Percentiles rank a stretch among this genome's conserved stretches.
phyloP scores from a whole-genome alignment of 805 yeast genomes.

The Lipomyces kockii region DNA sequence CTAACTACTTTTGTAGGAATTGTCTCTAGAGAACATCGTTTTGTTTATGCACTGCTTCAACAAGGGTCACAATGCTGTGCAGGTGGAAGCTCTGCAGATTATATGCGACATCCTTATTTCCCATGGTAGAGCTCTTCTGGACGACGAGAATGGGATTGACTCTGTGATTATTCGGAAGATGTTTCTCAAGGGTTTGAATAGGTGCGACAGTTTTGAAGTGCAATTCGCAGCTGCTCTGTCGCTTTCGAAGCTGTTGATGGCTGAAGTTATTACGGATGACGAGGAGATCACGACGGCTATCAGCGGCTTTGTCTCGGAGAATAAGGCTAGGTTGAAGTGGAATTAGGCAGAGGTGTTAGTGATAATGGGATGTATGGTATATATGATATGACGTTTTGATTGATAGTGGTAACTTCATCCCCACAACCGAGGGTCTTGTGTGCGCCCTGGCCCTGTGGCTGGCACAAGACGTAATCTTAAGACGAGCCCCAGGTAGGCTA shows the following conservation, averaged over 20 bases:
- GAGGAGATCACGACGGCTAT: slow-evolving; percentile 50
- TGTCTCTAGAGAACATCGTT: slow-evolving; percentile 68
- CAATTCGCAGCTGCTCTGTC: slow-evolving; percentile 88
- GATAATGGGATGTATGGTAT: not conserved
- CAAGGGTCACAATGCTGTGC: slow-evolving; percentile 65
- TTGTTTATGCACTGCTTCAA: slow-evolving; percentile 72
- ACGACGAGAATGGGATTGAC: slow-evolving; percentile 43
- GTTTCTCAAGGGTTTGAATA: slow-evolving; percentile 44
- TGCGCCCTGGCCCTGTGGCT: not conserved
- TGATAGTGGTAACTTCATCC: too few relatives aligned
- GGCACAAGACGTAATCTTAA: too few relatives aligned
- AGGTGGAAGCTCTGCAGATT: slow-evolving; percentile 66
- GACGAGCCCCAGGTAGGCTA: too few relatives aligned
- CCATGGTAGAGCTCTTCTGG: slow-evolving; percentile 73
- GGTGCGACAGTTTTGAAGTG: slow-evolving; percentile 54
- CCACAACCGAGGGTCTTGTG: too few relatives aligned
- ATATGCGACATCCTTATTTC: slow-evolving; percentile 78
- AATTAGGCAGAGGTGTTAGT: not conserved
- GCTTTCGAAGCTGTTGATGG: slow-evolving; percentile 76
- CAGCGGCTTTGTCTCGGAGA: slow-evolving; percentile 8
- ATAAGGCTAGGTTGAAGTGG: not conserved
- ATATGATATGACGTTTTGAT: too few relatives aligned
- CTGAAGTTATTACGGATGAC: slow-evolving; percentile 68
- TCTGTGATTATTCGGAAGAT: slow-evolving; percentile 41
- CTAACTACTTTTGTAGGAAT: slow-evolving; percentile 43